Base-by-base conservation (phyloP, 2,329 filamentous ascomycete species). In the Camillea tinctor region DNA sequence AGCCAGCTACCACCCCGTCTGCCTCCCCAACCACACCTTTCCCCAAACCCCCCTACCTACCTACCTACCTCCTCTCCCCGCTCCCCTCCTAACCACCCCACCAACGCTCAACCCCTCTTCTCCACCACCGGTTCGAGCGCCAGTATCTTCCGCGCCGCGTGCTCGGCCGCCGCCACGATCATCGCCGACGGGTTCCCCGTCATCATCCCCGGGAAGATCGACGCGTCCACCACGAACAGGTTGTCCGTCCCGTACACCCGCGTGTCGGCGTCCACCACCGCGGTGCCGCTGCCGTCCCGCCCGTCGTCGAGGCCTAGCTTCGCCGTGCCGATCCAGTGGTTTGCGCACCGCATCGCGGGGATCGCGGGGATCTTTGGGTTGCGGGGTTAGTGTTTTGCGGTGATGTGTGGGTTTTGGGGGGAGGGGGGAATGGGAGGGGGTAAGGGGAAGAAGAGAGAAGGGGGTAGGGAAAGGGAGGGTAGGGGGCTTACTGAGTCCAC, bases 211-310 rank as follows among this genome's bases (percentile, higher is more conserved):
- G 88, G 87, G 75, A 89, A 88, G 64, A 90, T 86, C 60, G 82
- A 84, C 1, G 84, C 87, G 67, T 90, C 87, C 2, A 90, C 84
- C 15, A 89, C 82, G 67, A 86, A 88, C 52, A 89, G 76, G 74
- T 89, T 89, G 68, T 88, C 84, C 1, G 82, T 89, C 21, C 86
- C 86, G 67, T 84, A 89, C n/a, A 89, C 85, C 74, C 83, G 84
- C 64, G 85, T 82, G 73, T 88, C 78, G 3, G 78, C 73, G 64
- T 89, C 86, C 1, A 89, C 87, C 5, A 89, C 87, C 0, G 84
- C 77, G 15, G 77, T 80, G 17, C 85, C 84, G 55, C 77, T 77
- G 6, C 72, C 74, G 30, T 72, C 67, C 9, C 81, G 79, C 15
- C 83, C 83, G 52, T 84, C 81, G 53, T 84, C 79, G 0, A 74